These are phyloP conservation scores for Stropharia rugosoannulata DNA, from an alignment of 768 basidiomycete species.

Conservation along the genomic window DNA sequence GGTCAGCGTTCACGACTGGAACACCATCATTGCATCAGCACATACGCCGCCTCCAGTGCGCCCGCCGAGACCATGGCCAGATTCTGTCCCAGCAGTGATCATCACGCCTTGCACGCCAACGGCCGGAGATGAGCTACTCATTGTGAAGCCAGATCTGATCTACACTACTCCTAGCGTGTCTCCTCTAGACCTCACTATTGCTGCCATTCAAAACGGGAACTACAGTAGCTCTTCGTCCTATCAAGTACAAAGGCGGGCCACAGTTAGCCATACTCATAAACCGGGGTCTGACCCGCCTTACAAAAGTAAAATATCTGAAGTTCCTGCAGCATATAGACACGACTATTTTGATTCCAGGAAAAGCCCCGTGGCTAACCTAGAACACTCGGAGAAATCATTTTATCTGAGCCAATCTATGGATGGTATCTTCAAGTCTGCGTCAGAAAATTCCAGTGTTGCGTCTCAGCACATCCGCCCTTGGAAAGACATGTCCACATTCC, in stretches of 20 bases:
- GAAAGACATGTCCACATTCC: neutral
- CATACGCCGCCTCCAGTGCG: constrained; percentile 9
- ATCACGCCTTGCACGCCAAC: constrained; percentile 22
- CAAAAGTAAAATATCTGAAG: neutral
- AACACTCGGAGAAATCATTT: neutral
- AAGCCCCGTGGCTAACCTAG: neutral
- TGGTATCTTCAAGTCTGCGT: neutral
- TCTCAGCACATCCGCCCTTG: neutral
- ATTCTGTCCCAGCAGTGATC: constrained; percentile 18
- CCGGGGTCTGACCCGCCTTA: neutral
- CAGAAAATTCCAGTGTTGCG: neutral
- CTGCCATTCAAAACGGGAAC: neutral
- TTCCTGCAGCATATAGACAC: neutral
- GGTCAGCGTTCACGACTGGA: constrained; percentile 13
- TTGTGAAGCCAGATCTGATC: neutral
- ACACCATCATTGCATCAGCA: neutral
- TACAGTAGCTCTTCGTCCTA: neutral
- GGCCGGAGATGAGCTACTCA: neutral
- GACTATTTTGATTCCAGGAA: neutral
- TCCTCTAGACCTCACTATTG: constrained; percentile 5
- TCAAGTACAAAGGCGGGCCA: neutral
- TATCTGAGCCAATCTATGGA: neutral
- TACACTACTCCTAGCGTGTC: constrained; percentile 7
- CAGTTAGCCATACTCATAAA: neutral
- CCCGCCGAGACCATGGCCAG: constrained; percentile 10